phyloP scores from a whole-genome alignment of 345 rosid species.

The Ricinus communis region DNA sequence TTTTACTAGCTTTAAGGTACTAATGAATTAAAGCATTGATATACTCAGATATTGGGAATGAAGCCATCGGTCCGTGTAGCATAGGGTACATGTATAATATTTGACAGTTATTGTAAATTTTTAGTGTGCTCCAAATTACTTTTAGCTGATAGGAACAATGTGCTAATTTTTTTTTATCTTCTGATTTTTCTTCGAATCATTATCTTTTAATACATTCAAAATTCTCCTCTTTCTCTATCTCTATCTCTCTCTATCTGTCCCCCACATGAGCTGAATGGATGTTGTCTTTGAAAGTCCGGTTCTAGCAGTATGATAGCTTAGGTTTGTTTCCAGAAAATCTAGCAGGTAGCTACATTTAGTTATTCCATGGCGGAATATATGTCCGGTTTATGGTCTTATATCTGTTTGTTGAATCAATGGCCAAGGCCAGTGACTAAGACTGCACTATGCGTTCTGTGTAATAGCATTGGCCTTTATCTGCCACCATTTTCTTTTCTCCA shows the following conservation, averaged over 20 bases:
- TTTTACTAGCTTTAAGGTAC: slow-evolving; percentile 15
- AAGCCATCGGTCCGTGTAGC: slow-evolving; percentile 60
- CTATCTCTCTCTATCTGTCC: too few relatives aligned
- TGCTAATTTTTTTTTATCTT: slow-evolving; percentile 11
- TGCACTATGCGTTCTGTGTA: too few relatives aligned
- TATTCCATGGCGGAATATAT: too few relatives aligned
- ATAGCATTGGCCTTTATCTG: too few relatives aligned
- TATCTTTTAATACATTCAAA: not conserved
- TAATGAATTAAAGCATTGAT: slow-evolving; percentile 33
- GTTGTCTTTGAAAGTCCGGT: not conserved
- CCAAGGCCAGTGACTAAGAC: too few relatives aligned
- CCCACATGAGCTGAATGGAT: not conserved
- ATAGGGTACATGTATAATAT: slow-evolving; percentile 39
- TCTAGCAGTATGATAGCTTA: too few relatives aligned
- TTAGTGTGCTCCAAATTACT: slow-evolving; percentile 24
- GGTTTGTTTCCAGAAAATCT: too few relatives aligned
- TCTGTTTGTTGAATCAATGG: too few relatives aligned
- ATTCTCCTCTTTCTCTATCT: not conserved
- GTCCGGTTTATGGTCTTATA: too few relatives aligned
- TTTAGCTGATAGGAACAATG: slow-evolving; percentile 27
- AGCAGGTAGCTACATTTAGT: too few relatives aligned
- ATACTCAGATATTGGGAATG: slow-evolving; percentile 42
- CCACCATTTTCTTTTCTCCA: too few relatives aligned
- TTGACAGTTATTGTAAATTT: slow-evolving; percentile 37
- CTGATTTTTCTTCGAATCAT: not conserved